phyloP scores from a whole-genome alignment of 1,284 basidiomycete genomes.

The Naganishia sp. region DNA sequence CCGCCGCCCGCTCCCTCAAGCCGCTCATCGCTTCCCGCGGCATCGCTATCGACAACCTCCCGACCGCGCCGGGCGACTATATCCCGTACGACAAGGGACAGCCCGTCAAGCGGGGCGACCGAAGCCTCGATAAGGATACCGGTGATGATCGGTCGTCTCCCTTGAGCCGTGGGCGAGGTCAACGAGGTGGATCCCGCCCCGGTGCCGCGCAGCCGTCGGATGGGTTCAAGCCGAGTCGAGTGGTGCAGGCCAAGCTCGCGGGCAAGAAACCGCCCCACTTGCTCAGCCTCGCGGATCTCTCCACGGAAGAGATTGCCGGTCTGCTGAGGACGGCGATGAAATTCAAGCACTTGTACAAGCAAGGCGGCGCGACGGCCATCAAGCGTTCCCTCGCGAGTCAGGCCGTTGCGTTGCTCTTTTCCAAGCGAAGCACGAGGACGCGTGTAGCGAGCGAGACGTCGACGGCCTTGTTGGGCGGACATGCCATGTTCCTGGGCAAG shows the following conservation, averaged over 20 bases:
- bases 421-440: slow-evolving; percentile 90
- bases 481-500: slow-evolving; percentile 86
- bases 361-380: slow-evolving; percentile 26
- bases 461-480: slow-evolving; percentile 73
- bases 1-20: slow-evolving; percentile 10
- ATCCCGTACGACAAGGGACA: slow-evolving; percentile 26
- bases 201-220: not conserved
- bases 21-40: slow-evolving; percentile 14
- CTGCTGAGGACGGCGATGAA: slow-evolving; percentile 44
- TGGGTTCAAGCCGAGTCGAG: not conserved
- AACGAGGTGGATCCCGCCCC: not conserved
- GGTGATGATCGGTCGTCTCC: slow-evolving; percentile 1
- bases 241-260: not conserved
- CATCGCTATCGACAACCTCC: slow-evolving; percentile 16
- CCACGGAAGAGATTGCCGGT: slow-evolving; percentile 42
- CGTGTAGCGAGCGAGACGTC: slow-evolving; percentile 85
- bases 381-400: slow-evolving; percentile 69
- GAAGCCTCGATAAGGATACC: slow-evolving; percentile 23
- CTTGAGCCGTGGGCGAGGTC: not conserved
- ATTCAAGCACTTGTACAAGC: slow-evolving; percentile 45
- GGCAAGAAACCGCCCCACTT: slow-evolving; percentile 38
- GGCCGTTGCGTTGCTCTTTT: slow-evolving; percentile 85
- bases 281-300: slow-evolving; percentile 51
- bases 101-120: slow-evolving; percentile 22
- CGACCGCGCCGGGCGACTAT: slow-evolving; percentile 25